Conservation (phyloP, 1,139 yeast genomes). For the Diutina mesorugosa region DNA sequence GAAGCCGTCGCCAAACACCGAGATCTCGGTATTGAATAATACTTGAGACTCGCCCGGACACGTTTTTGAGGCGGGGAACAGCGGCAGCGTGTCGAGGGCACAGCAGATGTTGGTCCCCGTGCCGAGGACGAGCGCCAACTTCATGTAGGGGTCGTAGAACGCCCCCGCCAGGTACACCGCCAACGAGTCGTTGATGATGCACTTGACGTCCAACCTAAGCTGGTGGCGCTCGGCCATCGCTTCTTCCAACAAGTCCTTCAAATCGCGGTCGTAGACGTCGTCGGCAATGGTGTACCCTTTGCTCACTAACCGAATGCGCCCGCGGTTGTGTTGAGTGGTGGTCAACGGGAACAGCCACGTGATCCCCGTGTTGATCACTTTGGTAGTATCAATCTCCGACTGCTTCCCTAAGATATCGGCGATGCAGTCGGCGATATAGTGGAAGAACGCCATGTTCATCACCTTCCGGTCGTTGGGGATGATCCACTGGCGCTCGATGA, state of each 20-base stretch:
- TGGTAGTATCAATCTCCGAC: conserved; percentile 7
- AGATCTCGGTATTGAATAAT: conserved; percentile 26
- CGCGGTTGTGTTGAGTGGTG: conserved; percentile 31
- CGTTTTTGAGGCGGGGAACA: conserved; percentile 13
- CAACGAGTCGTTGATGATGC: conserved; percentile 29
- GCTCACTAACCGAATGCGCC: conserved; percentile 31
- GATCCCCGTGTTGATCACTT: conserved; percentile 27
- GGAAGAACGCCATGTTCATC: conserved; percentile 27
- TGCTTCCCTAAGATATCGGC: conserved; percentile 18
- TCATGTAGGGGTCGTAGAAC: conserved; percentile 23
- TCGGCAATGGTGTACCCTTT: conserved; percentile 36
- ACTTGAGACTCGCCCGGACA: conserved; percentile 12
- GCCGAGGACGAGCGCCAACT: conserved; percentile 32
- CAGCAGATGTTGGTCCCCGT: conserved; percentile 35
- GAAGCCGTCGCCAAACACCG: conserved; percentile 27
- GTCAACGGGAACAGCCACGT: conserved; percentile 50
- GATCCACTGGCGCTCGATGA: conserved; percentile 27
- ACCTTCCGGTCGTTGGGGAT: conserved; percentile 25
- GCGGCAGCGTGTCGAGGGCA: conserved; percentile 13
- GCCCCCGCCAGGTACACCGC: conserved; percentile 36
- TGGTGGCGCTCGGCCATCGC: conserved; percentile 13
- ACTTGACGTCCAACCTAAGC: conserved; percentile 18
- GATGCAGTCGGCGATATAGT: conserved; percentile 23
- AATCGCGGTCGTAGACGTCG: conserved; percentile 26
- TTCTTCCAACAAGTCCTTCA: conserved; percentile 27